Conservation (phyloP, 306 rosid genomes). For the Potentilla sterilis region DNA sequence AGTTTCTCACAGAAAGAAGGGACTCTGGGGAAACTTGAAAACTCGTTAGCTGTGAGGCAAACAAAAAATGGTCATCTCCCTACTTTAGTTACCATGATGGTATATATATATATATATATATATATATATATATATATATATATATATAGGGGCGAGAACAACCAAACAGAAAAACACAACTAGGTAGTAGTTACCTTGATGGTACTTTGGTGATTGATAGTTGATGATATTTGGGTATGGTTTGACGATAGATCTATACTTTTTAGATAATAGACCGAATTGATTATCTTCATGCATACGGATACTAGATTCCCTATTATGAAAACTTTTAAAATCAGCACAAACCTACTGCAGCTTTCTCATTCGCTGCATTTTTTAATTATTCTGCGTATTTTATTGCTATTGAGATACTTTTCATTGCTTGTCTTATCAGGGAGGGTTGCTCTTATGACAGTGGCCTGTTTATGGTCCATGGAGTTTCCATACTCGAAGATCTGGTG, state of each 20-base stretch:
- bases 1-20: background rate
- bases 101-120: too few relatives aligned
- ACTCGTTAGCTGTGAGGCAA: background rate
- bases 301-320: too few relatives aligned
- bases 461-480: conserved; percentile 63
- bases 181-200: too few relatives aligned
- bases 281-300: too few relatives aligned
- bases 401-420: conserved; percentile 26
- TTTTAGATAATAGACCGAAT: background rate
- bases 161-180: too few relatives aligned
- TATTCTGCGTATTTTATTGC: background rate
- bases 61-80: background rate
- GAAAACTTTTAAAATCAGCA: too few relatives aligned
- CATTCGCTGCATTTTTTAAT: background rate
- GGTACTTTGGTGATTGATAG: background rate
- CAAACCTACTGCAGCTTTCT: background rate
- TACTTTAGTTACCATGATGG: conserved; percentile 1
- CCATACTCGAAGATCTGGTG: conserved; percentile 88
- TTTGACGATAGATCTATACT: background rate
- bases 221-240: background rate
- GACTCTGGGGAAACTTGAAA: background rate
- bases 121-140: too few relatives aligned
- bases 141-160: too few relatives aligned
- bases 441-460: conserved; percentile 55
- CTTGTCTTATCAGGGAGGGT: conserved; percentile 51